Conservation (phyloP, 768 basidiomycete genomes). For the Collybia sp. region DNA sequence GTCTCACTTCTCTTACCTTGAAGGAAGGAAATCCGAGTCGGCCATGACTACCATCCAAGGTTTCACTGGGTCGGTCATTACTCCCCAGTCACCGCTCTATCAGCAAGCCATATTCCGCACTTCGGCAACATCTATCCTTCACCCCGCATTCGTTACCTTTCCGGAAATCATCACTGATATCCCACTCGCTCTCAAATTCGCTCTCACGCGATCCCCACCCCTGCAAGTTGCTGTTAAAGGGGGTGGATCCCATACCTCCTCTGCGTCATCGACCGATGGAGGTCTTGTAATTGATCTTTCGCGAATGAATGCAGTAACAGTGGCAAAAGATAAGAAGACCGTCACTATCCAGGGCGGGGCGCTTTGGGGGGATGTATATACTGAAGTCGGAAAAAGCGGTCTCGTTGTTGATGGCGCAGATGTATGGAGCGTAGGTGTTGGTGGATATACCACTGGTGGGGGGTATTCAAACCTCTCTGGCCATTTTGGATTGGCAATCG, state of each 20-base stretch:
- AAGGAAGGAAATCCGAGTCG: too few relatives aligned
- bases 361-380: slow-evolving; percentile 13
- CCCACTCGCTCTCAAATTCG: slow-evolving; percentile 2
- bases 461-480: slow-evolving; percentile 8
- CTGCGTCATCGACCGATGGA: slow-evolving; percentile 9
- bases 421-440: slow-evolving; percentile 9
- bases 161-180: slow-evolving; percentile 1
- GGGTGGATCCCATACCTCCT: slow-evolving; percentile 9
- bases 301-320: slow-evolving; percentile 3
- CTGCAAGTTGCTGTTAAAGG: slow-evolving; percentile 13
- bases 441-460: slow-evolving; percentile 7
- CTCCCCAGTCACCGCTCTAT: not conserved
- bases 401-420: slow-evolving; percentile 9
- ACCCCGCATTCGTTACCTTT: slow-evolving; percentile 3
- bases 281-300: slow-evolving; percentile 13
- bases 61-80: too few relatives aligned
- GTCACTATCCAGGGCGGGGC: slow-evolving; percentile 11
- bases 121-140: slow-evolving; percentile 2
- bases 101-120: not conserved
- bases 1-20: too few relatives aligned
- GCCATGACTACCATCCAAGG: too few relatives aligned
- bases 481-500: slow-evolving; percentile 6
- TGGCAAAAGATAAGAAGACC: slow-evolving; percentile 6
- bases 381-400: slow-evolving; percentile 2
- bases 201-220: slow-evolving; percentile 6